Percentiles rank a stretch among this genome's conserved stretches.
Evolutionary conservation across 495 filamentous ascomycete species (phyloP).

Genomic region (Aspergillus conjunctus): DNA sequence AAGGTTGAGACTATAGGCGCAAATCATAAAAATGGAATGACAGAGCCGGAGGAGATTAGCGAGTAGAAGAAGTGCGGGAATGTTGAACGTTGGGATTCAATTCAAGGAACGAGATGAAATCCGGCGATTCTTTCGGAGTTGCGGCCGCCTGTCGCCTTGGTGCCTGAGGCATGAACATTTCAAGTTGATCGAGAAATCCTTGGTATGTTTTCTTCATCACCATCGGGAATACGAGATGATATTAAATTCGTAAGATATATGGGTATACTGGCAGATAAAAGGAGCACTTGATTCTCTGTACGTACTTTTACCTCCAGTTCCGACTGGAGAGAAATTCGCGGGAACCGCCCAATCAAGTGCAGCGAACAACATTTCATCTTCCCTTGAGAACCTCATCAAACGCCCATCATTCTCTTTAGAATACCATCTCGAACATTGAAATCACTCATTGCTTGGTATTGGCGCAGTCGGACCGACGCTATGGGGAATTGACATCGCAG

Average conservation of each 20-base stretch:
- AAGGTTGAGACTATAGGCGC: not conserved
- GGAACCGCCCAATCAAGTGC: conserved; percentile 7
- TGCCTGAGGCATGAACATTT: conserved; percentile 27
- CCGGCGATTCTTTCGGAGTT: conserved; percentile 2
- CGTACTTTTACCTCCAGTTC: too few species aligned
- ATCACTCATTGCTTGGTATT: not conserved
- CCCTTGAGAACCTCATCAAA: not conserved
- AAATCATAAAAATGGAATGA: not conserved
- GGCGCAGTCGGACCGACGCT: too few species aligned
- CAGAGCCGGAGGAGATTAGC: not conserved
- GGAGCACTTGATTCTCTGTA: too few species aligned
- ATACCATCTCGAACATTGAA: not conserved
- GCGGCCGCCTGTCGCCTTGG: conserved; percentile 19
- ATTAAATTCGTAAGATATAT: too few species aligned
- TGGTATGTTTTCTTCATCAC: not conserved
- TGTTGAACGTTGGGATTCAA: not conserved
- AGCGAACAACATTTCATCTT: not conserved
- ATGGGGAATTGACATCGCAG: too few species aligned
- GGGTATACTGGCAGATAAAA: too few species aligned
- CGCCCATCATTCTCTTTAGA: too few species aligned
- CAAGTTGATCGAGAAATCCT: not conserved
- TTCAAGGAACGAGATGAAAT: not conserved
- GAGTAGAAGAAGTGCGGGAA: not conserved
- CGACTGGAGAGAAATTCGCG: not conserved
- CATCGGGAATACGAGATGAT: too few species aligned